Evolutionary conservation across 805 yeast species (phyloP), one percentile per base, ranked within the genome.

Genomic region (Ogataea kodamae): DNA sequence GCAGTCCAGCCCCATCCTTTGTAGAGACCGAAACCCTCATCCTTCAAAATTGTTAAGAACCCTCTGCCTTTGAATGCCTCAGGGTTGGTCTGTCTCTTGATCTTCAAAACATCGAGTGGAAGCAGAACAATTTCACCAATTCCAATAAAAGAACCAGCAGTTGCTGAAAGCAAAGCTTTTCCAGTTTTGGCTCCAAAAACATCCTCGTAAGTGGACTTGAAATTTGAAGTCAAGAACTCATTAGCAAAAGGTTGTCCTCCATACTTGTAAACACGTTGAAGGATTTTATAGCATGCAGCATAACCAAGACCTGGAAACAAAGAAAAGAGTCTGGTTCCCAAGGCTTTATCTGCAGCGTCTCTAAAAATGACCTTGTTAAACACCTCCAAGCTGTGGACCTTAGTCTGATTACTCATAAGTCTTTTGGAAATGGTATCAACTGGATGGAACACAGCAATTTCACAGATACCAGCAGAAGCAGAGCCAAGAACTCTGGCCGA

Each of bases 1-100:
- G 95, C 95, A 40, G 99, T 92, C 99, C 99, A 92, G 39, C 97
- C 97, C 95, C 97, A 89, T 48, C 99, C 99, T 60, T 96, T 75
- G 69, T 92, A 92, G 50, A 92, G 71, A 15, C 92, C 87, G 40
- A 87, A 72, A 12, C 98, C 97, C 67, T 92, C 98, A 58, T 92
- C 98, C 36, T 70, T 56, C 41, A 92, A 59, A 54, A 92, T 86
- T 63, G 75, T 82, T 48, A 89, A 42, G 67, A 92, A 89, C 8
- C 98, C 97, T 70, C 98, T 84, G 51, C 99, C 99, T 64, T 80
- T 82, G 76, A 92, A 92, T n/a, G 97, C 70, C 65, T 90, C 98
- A n/a, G 99, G 99, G 71, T 92, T 92, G 35, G 99, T 92, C 72
- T 92, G 99, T 70, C 97, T 89, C 70, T 92, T 92, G 66, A 92